Evolutionary conservation across 2,329 filamentous ascomycete species (phyloP).

Genomic region (Lachnellula willkommii): DNA sequence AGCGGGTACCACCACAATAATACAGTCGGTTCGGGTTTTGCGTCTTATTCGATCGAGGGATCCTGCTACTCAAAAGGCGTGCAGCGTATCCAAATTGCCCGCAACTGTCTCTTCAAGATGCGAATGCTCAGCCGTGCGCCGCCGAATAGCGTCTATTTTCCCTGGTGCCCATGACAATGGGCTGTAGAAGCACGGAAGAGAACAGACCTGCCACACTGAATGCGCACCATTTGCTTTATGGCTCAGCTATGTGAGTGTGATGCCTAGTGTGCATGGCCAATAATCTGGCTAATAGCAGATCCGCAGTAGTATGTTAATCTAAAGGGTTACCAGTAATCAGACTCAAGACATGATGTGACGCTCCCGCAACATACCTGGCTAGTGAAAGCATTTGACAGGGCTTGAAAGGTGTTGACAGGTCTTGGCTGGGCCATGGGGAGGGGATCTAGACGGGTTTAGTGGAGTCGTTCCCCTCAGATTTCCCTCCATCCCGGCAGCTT

Average conservation of each 20-base stretch:
- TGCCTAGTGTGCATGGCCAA: constrained; percentile 21
- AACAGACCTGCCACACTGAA: constrained; percentile 9
- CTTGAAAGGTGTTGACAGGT: background rate
- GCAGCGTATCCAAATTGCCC: constrained; percentile 6
- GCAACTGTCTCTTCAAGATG: constrained; percentile 3
- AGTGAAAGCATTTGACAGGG: background rate
- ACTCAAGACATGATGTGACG: constrained; percentile 20
- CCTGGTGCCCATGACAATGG: constrained; percentile 22
- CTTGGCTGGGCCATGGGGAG: background rate
- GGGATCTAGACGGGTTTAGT: constrained; percentile 2
- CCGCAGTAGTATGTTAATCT: constrained; percentile 15
- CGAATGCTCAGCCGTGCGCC: constrained; percentile 14
- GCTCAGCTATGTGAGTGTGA: constrained; percentile 18
- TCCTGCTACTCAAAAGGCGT: constrained; percentile 8
- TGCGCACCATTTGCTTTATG: constrained; percentile 11
- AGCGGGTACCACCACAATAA: constrained; percentile 3
- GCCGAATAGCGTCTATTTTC: constrained; percentile 18
- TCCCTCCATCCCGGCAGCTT: background rate
- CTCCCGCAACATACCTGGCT: constrained; percentile 14
- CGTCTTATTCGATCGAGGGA: constrained; percentile 2
- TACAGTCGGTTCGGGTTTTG: background rate
- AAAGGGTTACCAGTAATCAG: constrained; percentile 19
- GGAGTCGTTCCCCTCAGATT: constrained; percentile 13
- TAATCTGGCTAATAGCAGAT: constrained; percentile 26
- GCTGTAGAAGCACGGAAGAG: constrained; percentile 15